These are phyloP conservation scores for Pseudogymnoascus verrucosus DNA, from an alignment of 2,329 filamentous ascomycete species.

Conservation along the genomic window DNA sequence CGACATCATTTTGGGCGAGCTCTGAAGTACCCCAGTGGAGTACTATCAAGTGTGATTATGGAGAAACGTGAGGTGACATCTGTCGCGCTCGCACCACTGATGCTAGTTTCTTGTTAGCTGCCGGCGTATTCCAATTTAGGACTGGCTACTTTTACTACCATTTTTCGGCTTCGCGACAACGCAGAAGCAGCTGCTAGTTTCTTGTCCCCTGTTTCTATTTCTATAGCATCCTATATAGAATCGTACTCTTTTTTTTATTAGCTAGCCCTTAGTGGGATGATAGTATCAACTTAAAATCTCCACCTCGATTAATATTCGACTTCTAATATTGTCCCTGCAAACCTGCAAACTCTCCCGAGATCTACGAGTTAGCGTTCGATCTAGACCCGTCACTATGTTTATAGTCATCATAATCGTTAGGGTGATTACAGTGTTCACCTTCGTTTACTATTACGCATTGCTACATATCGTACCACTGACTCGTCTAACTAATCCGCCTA, in stretches of 20 bases:
- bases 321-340: background rate
- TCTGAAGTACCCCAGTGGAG: background rate
- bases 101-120: too few species aligned
- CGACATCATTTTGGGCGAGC: slow-evolving; percentile 19
- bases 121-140: too few species aligned
- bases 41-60: background rate
- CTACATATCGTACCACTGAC: background rate
- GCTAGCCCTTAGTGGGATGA: too few species aligned
- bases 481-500: too few species aligned
- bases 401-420: background rate
- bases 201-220: too few species aligned
- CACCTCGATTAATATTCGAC: background rate
- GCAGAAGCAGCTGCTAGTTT: too few species aligned
- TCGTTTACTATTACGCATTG: background rate
- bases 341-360: background rate
- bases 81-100: too few species aligned
- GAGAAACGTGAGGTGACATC: background rate
- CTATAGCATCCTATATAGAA: too few species aligned
- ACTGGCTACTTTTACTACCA: too few species aligned
- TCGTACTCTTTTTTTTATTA: too few species aligned
- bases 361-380: background rate
- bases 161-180: too few species aligned
- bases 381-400: background rate
- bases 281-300: background rate
- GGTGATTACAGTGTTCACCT: background rate